These are phyloP conservation scores for Fusarium compactum DNA, from an alignment of 2,329 filamentous ascomycete genomes.

Conservation along the genomic window DNA sequence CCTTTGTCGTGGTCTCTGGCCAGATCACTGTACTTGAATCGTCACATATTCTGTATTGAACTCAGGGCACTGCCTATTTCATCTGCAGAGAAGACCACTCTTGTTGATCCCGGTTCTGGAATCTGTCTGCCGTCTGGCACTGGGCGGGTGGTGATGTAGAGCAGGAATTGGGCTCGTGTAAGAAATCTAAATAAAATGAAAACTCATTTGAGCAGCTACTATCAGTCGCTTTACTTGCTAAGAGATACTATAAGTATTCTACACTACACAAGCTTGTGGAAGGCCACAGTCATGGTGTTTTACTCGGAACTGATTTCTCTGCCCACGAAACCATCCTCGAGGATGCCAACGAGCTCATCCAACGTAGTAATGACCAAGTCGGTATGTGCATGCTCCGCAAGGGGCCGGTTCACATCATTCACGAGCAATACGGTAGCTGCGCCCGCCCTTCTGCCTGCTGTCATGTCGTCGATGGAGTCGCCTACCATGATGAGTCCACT, in stretches of 20 bases:
- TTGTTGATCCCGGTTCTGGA: constrained; percentile 34
- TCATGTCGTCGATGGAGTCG: constrained; percentile 93
- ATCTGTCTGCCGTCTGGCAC: constrained; percentile 37
- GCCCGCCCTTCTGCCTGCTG: constrained; percentile 83
- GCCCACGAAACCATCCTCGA: constrained; percentile 81
- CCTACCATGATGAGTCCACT: constrained; percentile 73
- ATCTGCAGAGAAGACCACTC: constrained; percentile 34
- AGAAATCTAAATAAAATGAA: constrained; percentile 45
- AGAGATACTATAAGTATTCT: not conserved
- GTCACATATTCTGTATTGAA: constrained; percentile 40
- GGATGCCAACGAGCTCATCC: constrained; percentile 80
- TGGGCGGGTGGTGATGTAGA: constrained; percentile 32
- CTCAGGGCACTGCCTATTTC: constrained; percentile 20
- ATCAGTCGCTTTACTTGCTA: constrained; percentile 5
- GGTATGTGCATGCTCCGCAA: constrained; percentile 79
- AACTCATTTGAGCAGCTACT: constrained; percentile 30
- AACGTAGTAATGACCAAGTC: constrained; percentile 78
- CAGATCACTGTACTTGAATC: constrained; percentile 41
- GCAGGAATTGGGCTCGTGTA: constrained; percentile 34
- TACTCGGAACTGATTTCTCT: constrained; percentile 44
- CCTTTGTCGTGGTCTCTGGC: constrained; percentile 42
- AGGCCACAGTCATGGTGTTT: not conserved
- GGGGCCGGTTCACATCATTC: constrained; percentile 80
- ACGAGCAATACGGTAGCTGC: constrained; percentile 90
- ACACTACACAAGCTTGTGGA: not conserved